phyloP scores from a whole-genome alignment of 2,329 filamentous ascomycete species.

The Aspergillus sp. region DNA sequence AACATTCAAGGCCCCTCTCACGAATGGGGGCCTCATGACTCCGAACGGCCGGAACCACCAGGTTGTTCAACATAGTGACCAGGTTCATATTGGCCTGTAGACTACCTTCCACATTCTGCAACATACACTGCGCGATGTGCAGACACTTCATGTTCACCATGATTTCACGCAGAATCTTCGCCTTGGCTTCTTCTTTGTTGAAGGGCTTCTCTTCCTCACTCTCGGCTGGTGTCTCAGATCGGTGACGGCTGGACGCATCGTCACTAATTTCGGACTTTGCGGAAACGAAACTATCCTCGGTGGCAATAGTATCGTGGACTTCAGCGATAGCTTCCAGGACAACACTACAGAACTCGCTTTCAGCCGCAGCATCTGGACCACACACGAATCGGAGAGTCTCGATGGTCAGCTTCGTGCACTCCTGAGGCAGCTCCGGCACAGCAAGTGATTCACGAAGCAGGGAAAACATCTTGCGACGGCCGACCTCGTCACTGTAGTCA shows the following conservation, averaged over 20 bases:
- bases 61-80: slow-evolving; percentile 97
- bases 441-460: slow-evolving; percentile 83
- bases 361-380: slow-evolving; percentile 53
- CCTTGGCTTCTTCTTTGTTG: slow-evolving; percentile 64
- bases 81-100: slow-evolving; percentile 86
- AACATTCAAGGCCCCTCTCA: slow-evolving; percentile 82
- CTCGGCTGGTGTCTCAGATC: slow-evolving; percentile 39
- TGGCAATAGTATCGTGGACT: slow-evolving; percentile 87
- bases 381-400: slow-evolving; percentile 82
- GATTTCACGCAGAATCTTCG: slow-evolving; percentile 72
- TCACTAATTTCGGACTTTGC: slow-evolving; percentile 81
- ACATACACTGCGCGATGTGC: slow-evolving; percentile 95
- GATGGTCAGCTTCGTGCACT: slow-evolving; percentile 83
- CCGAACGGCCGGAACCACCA: slow-evolving; percentile 91
- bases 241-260: slow-evolving; percentile 53
- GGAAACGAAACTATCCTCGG: slow-evolving; percentile 86
- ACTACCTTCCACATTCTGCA: slow-evolving; percentile 85
- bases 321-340: slow-evolving; percentile 91
- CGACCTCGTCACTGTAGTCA: slow-evolving; percentile 97
- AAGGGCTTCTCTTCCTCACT: slow-evolving; percentile 60
- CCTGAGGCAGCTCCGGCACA: slow-evolving; percentile 83
- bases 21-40: slow-evolving; percentile 90
- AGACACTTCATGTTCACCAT: slow-evolving; percentile 98
- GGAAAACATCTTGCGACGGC: slow-evolving; percentile 91
- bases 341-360: slow-evolving; percentile 53